phyloP scores from a whole-genome alignment of 768 basidiomycete genomes.

The Cantharellus cinnabarinus region DNA sequence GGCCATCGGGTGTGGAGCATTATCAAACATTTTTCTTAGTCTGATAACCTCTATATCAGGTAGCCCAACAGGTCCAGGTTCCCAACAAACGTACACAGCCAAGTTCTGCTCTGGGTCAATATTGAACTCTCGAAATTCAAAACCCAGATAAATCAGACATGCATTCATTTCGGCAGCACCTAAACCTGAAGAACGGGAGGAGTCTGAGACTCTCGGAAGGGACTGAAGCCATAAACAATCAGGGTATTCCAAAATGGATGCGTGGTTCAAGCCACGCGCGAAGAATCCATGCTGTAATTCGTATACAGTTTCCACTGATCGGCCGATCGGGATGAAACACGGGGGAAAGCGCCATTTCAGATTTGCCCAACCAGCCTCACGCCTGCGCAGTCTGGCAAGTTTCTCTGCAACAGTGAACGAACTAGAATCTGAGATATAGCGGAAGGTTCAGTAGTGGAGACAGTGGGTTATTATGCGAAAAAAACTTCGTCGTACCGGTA shows the following conservation, averaged over 20 bases:
- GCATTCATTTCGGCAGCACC: neutral
- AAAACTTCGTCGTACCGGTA: no score
- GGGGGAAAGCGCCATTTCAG: neutral
- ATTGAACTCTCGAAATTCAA: neutral
- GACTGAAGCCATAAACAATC: neutral
- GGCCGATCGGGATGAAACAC: conserved; percentile 2
- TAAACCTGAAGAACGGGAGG: neutral
- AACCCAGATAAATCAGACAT: neutral
- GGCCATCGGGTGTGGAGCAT: neutral
- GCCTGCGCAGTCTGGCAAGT: neutral
- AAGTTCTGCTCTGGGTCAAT: neutral
- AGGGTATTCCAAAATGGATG: neutral
- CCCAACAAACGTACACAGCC: neutral
- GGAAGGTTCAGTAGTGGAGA: no score
- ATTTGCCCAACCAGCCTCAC: neutral
- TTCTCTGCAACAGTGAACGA: no score
- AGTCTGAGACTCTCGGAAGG: neutral
- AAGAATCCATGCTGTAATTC: neutral
- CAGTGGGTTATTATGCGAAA: no score
- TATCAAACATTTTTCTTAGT: neutral
- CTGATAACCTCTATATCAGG: neutral
- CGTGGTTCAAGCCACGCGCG: neutral
- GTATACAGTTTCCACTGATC: neutral
- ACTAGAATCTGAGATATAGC: no score
- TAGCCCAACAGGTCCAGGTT: neutral